Base-by-base conservation (phyloP, 2,329 filamentous ascomycete genomes). In the Pseudogymnoascus sp. region DNA sequence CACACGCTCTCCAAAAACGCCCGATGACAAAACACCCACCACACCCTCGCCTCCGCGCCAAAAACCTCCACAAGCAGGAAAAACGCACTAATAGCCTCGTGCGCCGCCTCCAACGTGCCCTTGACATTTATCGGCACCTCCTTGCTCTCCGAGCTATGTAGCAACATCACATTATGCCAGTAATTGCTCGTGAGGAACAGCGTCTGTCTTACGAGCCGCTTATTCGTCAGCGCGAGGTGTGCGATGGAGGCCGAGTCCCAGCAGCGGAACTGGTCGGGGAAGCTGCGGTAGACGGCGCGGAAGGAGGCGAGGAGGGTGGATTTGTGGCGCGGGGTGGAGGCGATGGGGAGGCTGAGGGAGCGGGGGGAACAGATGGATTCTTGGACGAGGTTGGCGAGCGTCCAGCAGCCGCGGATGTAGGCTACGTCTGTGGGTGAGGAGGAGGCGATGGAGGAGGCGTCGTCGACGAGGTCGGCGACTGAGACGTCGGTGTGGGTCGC, bases 11-110 rank as follows among this genome's bases (percentile, higher is more conserved):
- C 89, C 61, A 93, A 80, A 71, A 93, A 93, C 0, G 89, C 89
- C 1, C 90, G 79, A 72, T 93, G 90, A 72, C 91, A 90, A 68
- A 92, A 91, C 0, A 91, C 89, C 89, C 89, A 93, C 89, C 89
- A 93, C 0, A 92, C 89, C 12, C 86, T 82, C 1, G 89, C 88
- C 76, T 93, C 90, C 14, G 79, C 78, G 68, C 88, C 84, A 66
- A 92, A 86, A 11, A 90, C 76, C 38, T 78, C 79, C 75, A 87
- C 90, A 6, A 92, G 80, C 63, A 91, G 80, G 73, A 93, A 92
- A 72, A 92, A 93, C 1, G 88, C 80, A 50, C 81, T 82, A 56
- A 93, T 84, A 4, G 89, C 89, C 71, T 89, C 88, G 69, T 91
- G 86, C 0, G 89, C 89, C 0, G 89, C 88, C 73, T 92, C 89